Evolutionary conservation across 148 eudicot species (phyloP).

Genomic region (Diospyros lotus): DNA sequence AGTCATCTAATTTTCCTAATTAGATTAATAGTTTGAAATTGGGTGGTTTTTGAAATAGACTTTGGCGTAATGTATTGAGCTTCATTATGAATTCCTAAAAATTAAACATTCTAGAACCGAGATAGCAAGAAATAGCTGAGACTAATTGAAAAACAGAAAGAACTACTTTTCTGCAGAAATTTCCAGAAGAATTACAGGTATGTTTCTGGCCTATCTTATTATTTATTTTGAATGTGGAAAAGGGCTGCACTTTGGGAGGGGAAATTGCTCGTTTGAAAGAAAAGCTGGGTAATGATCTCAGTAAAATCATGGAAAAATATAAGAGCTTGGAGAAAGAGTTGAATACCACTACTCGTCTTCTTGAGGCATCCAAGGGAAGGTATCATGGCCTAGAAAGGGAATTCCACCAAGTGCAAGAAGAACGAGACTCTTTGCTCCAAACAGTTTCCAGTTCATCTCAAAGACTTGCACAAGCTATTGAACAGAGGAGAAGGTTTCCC

Average conservation of each 20-base stretch:
- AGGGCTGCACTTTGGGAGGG: constrained; percentile 55
- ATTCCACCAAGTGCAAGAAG: constrained; percentile 53
- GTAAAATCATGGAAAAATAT: constrained; percentile 46
- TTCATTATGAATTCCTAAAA: too few species aligned
- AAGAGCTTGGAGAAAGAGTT: constrained; percentile 44
- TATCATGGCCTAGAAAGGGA: constrained; percentile 57
- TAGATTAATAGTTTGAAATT: too few species aligned
- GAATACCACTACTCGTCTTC: constrained; percentile 42
- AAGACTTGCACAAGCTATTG: constrained; percentile 38
- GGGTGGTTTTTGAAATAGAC: too few species aligned
- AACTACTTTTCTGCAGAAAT: constrained; percentile 5
- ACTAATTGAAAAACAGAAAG: too few species aligned
- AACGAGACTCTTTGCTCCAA: constrained; percentile 49
- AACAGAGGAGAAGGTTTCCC: constrained; percentile 46
- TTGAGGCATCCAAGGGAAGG: constrained; percentile 50
- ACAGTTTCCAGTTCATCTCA: constrained; percentile 38
- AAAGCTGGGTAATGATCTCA: constrained; percentile 55
- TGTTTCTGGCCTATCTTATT: constrained; percentile 7
- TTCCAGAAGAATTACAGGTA: constrained; percentile 1
- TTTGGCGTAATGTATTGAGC: too few species aligned
- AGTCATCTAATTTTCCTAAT: too few species aligned
- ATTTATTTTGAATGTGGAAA: constrained; percentile 33
- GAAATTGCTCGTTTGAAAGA: constrained; percentile 61
- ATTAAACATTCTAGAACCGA: not conserved
- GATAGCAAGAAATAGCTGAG: not conserved